Evolutionary conservation across 495 filamentous ascomycete species (phyloP).

Genomic region (Podospora pseudopauciseta): DNA sequence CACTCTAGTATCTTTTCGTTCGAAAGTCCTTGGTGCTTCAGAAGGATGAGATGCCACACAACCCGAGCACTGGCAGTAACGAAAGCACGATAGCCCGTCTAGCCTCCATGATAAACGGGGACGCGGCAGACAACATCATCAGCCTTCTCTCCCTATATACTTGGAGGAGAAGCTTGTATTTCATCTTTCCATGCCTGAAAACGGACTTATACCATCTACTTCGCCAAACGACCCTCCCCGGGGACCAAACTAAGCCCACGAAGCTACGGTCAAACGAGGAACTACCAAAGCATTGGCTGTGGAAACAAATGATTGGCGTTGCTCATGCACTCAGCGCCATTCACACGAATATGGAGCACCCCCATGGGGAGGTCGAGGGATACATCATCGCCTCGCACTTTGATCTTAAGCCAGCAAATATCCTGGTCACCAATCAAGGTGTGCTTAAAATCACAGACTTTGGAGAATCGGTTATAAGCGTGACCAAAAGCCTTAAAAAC

Average conservation of each 20-base stretch:
- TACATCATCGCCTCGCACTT: neutral
- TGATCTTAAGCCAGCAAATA: neutral
- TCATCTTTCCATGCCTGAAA: neutral
- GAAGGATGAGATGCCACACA: neutral
- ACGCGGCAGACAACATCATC: neutral
- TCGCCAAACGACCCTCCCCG: neutral
- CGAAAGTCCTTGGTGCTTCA: neutral
- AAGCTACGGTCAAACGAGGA: neutral
- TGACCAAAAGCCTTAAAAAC: neutral
- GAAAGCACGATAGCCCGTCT: neutral
- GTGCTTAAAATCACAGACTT: neutral
- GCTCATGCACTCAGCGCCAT: neutral
- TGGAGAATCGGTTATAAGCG: neutral
- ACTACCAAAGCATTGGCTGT: neutral
- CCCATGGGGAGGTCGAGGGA: neutral
- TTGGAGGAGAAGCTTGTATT: neutral
- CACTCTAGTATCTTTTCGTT: neutral
- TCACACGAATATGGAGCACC: neutral
- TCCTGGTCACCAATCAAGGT: neutral
- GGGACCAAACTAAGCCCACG: neutral
- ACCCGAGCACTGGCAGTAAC: neutral
- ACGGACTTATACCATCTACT: neutral
- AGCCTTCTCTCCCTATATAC: neutral
- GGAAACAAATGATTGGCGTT: constrained; percentile 4
- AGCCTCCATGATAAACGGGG: neutral